A percentile compares a stretch with the other conserved stretches of the same genome.
Conservation (phyloP, 768 basidiomycete genomes). For the Auricularia sp. region DNA sequence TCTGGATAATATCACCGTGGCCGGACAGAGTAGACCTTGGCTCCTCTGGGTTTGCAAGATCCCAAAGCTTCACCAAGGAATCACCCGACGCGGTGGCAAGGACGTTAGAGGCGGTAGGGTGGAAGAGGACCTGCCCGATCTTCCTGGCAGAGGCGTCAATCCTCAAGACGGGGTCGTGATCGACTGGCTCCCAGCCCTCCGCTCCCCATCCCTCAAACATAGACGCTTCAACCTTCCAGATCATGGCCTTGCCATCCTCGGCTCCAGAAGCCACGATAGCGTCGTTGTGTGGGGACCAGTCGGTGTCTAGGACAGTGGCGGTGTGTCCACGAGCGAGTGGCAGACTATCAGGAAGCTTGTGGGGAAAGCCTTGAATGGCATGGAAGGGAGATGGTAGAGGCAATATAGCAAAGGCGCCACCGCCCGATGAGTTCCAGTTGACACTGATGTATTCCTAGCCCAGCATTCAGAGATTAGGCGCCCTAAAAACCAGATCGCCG, state of each 20-base stretch:
- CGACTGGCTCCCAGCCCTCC: conserved; percentile 71
- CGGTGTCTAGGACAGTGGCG: conserved; percentile 83
- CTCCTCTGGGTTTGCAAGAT: conserved; percentile 64
- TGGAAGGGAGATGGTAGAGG: conserved; percentile 73
- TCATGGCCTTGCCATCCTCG: conserved; percentile 87
- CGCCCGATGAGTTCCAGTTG: conserved; percentile 91
- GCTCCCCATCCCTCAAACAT: conserved; percentile 76
- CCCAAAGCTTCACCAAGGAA: conserved; percentile 84
- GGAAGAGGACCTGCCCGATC: conserved; percentile 89
- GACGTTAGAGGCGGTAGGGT: conserved; percentile 81
- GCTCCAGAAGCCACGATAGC: conserved; percentile 83
- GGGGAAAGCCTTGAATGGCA: conserved; percentile 43
- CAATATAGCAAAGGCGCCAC: conserved; percentile 89
- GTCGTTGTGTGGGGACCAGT: conserved; percentile 94
- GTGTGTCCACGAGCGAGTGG: conserved; percentile 85
- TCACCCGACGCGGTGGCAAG: conserved; percentile 78
- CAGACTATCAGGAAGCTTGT: conserved; percentile 86
- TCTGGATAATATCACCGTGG: conserved; percentile 83
- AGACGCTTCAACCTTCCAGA: conserved; percentile 72
- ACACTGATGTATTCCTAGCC: conserved; percentile 74
- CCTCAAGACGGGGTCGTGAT: conserved; percentile 76
- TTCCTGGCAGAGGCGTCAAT: conserved; percentile 76
- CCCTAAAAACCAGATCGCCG: conserved; percentile 1
- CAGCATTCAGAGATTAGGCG: neutral
- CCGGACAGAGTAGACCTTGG: conserved; percentile 53